These are phyloP conservation scores for Diplodia corticola DNA, from an alignment of 2,329 filamentous ascomycete genomes.

Conservation along the genomic window DNA sequence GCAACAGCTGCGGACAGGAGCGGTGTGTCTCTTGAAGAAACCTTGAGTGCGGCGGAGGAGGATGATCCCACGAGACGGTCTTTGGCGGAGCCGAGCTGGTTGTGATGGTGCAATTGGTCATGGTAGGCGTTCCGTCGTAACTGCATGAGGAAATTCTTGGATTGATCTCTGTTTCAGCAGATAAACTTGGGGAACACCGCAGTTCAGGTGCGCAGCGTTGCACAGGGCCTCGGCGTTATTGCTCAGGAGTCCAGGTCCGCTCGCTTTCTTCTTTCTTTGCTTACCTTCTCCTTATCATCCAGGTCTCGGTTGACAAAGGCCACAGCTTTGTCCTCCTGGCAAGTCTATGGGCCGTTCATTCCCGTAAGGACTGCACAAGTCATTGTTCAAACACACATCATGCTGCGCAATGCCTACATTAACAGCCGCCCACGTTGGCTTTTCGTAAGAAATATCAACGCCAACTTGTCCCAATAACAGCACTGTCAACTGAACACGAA, in stretches of 20 bases:
- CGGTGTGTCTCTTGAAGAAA: not conserved
- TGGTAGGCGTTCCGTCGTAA: not conserved
- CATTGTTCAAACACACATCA: not conserved
- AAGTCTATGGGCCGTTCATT: not conserved
- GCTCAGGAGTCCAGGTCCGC: constrained; percentile 1
- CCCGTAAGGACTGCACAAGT: not conserved
- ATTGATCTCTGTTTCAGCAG: not conserved
- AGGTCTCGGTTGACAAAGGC: not conserved
- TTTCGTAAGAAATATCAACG: not conserved
- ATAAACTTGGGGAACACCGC: constrained; percentile 16
- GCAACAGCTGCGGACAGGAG: not conserved
- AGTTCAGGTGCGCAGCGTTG: constrained; percentile 3
- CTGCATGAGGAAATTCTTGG: not conserved
- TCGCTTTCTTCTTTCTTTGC: not conserved
- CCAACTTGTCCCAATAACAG: not conserved
- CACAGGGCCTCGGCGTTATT: not conserved
- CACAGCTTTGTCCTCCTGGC: constrained; percentile 13
- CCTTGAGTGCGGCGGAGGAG: not conserved
- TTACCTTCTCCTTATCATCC: not conserved
- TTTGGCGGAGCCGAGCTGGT: not conserved
- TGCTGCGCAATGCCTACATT: not conserved
- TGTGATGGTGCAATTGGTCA: constrained; percentile 11
- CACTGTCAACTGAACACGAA: not conserved
- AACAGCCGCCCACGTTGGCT: not conserved
- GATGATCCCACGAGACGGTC: not conserved